A percentile compares a stretch with the other conserved stretches of the same genome.
These are phyloP conservation scores for Asterophora parasitica DNA, from an alignment of 768 basidiomycete genomes.

Conservation along the genomic window DNA sequence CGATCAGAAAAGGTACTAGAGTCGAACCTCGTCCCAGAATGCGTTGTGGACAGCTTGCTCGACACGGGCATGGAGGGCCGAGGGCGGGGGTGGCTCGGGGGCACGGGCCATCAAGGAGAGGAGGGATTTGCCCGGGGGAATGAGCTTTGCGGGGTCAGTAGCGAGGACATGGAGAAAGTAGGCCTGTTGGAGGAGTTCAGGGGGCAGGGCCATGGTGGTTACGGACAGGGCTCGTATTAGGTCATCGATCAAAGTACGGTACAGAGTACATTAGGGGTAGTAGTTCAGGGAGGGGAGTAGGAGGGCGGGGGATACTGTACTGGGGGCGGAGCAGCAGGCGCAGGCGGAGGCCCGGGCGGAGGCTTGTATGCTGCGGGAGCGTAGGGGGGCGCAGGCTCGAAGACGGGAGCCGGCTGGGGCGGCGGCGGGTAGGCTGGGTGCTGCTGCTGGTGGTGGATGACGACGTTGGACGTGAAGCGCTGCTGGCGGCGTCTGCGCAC, in stretches of 20 bases:
- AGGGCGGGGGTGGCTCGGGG: slow-evolving; percentile 1
- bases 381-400: slow-evolving; percentile 16
- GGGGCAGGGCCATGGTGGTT: slow-evolving; percentile 34
- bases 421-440: background rate
- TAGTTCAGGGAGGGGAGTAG: slow-evolving; percentile 8
- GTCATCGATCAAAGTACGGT: too few species aligned
- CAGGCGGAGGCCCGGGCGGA: background rate
- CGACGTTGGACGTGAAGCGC: background rate
- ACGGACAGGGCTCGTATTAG: background rate
- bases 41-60: slow-evolving; percentile 55
- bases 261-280: background rate
- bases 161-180: slow-evolving; percentile 68
- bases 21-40: slow-evolving; percentile 70
- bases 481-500: slow-evolving; percentile 5
- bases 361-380: slow-evolving; percentile 1
- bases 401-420: slow-evolving; percentile 1
- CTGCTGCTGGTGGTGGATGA: background rate
- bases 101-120: slow-evolving; percentile 49
- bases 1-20: slow-evolving; percentile 3
- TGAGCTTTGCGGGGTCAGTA: slow-evolving; percentile 50
- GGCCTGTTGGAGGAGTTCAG: slow-evolving; percentile 54
- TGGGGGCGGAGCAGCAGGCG: background rate
- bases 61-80: slow-evolving; percentile 35
- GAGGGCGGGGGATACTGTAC: slow-evolving; percentile 16
- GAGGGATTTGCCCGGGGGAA: slow-evolving; percentile 72